Evolutionary conservation across 2,329 filamentous ascomycete genomes (phyloP).

Genomic region (Calonectria leucothoes): DNA sequence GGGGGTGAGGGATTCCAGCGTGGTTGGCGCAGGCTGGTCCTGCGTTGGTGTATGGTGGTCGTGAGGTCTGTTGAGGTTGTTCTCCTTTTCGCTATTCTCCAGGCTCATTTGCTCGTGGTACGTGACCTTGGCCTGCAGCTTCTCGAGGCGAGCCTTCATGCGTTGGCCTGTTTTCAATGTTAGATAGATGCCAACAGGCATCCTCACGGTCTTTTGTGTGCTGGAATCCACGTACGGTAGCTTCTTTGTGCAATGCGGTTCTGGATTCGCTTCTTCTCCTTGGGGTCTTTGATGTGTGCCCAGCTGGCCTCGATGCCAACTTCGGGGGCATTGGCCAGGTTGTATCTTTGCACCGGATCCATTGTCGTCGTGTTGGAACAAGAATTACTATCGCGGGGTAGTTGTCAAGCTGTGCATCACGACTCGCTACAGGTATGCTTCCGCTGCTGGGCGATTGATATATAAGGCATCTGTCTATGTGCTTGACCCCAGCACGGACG

Average conservation of each 20-base stretch:
- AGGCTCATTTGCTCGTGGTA: slow-evolving; percentile 14
- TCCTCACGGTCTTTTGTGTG: too few species aligned
- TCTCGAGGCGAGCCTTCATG: slow-evolving; percentile 17
- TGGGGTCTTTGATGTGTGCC: slow-evolving; percentile 14
- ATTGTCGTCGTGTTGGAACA: not conserved
- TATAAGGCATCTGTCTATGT: not conserved
- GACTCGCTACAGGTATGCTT: not conserved
- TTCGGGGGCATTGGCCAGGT: not conserved
- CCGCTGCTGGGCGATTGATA: not conserved
- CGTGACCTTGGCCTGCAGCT: slow-evolving; percentile 14
- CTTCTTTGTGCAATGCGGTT: slow-evolving; percentile 17
- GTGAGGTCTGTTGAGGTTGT: not conserved
- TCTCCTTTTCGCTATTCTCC: not conserved
- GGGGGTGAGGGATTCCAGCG: slow-evolving; percentile 2
- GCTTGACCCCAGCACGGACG: not conserved
- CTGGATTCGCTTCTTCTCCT: slow-evolving; percentile 18
- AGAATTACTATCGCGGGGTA: not conserved
- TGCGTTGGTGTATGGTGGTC: not conserved
- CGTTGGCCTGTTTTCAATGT: slow-evolving; percentile 6
- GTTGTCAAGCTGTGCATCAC: not conserved
- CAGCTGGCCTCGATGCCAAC: slow-evolving; percentile 8
- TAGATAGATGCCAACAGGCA: too few species aligned
- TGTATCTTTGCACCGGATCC: slow-evolving; percentile 9
- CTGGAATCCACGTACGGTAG: not conserved
- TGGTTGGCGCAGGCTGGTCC: not conserved